Conservation (phyloP, 805 yeast species). For the Wickerhamiella sergipiensis region DNA sequence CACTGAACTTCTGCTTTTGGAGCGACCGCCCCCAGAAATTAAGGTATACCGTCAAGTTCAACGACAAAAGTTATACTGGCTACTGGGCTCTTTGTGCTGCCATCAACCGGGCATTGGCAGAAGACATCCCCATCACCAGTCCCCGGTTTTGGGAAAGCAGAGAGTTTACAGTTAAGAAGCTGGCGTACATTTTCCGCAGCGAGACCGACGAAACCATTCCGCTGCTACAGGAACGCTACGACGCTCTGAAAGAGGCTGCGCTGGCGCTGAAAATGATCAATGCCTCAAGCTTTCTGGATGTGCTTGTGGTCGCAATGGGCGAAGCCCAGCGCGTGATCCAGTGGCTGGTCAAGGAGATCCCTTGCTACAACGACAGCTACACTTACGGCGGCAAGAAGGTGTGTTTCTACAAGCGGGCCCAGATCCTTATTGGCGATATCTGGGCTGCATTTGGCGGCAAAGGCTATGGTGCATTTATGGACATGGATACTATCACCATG, state of each 20-base stretch:
- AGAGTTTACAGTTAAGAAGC: slow-evolving; percentile 17
- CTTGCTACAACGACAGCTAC: slow-evolving; percentile 25
- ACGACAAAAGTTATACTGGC: slow-evolving; percentile 27
- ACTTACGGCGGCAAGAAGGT: slow-evolving; percentile 22
- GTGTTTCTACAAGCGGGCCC: slow-evolving; percentile 29
- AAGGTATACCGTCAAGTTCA: slow-evolving; percentile 25
- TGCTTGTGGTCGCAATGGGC: slow-evolving; percentile 17
- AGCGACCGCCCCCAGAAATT: slow-evolving; percentile 24
- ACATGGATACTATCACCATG: slow-evolving; percentile 30
- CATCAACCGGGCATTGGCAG: slow-evolving; percentile 29
- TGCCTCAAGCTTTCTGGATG: slow-evolving; percentile 14
- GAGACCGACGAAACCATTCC: slow-evolving; percentile 24
- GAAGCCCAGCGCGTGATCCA: slow-evolving; percentile 26
- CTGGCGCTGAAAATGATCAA: slow-evolving; percentile 12
- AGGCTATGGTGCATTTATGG: slow-evolving; percentile 26
- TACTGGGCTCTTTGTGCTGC: slow-evolving; percentile 34
- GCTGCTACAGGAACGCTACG: slow-evolving; percentile 23
- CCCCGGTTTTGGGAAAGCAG: slow-evolving; percentile 25
- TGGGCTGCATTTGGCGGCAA: slow-evolving; percentile 32
- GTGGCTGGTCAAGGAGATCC: slow-evolving; percentile 19
- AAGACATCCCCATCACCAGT: slow-evolving; percentile 26
- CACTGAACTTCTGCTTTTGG: slow-evolving; percentile 33
- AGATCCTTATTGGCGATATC: slow-evolving; percentile 30
- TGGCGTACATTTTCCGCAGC: slow-evolving; percentile 23
- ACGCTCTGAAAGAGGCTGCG: slow-evolving; percentile 28